Conservation (phyloP, 441 rosid species). For the Metrosideros polymorpha region DNA sequence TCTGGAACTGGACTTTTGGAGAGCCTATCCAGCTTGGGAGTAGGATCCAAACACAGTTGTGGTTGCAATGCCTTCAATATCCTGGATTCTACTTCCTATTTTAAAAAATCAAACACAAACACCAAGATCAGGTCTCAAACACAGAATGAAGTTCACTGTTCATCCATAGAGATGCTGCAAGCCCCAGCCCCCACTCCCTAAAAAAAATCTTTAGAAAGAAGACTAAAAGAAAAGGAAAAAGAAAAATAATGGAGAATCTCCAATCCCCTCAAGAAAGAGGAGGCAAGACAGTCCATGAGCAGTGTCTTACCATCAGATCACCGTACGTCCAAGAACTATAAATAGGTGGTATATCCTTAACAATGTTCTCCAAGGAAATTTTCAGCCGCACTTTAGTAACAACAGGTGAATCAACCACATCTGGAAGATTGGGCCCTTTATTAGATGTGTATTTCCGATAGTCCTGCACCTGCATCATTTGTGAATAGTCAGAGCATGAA, state of each 20-base stretch:
- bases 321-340: constrained; percentile 90
- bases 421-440: constrained; percentile 31
- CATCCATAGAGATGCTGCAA: neutral
- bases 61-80: constrained; percentile 95
- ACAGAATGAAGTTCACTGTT: neutral
- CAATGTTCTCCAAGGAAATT: constrained; percentile 88
- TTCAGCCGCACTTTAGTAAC: constrained; percentile 55
- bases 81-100: constrained; percentile 92
- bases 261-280: neutral
- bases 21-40: constrained; percentile 83
- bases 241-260: neutral
- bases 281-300: neutral
- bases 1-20: constrained; percentile 34
- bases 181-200: neutral
- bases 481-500: neutral
- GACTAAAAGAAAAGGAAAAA: neutral
- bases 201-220: neutral
- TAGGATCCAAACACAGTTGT: constrained; percentile 82
- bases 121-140: neutral
- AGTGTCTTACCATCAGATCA: constrained; percentile 75
- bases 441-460: constrained; percentile 47
- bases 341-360: constrained; percentile 81
- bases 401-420: constrained; percentile 31
- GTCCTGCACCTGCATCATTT: constrained; percentile 69
- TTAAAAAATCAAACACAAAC: neutral